These are phyloP conservation scores for Plasmopara halstedii DNA, from an alignment of 352 stramenopile species.

Conservation along the genomic window DNA sequence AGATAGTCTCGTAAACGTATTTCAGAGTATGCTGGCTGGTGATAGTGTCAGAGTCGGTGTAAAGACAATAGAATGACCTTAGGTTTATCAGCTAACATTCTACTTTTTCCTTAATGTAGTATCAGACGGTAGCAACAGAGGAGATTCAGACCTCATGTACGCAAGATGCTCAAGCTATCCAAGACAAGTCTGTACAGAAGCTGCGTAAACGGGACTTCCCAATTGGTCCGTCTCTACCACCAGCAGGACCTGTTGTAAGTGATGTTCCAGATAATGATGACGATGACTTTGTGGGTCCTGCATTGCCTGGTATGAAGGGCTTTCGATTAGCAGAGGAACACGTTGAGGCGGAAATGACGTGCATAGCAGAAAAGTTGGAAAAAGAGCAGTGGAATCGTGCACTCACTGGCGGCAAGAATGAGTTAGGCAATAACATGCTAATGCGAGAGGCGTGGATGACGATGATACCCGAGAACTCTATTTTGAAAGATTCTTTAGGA, in stretches of 20 bases:
- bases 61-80: background rate
- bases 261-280: constrained; percentile 19
- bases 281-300: constrained; percentile 55
- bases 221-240: constrained; percentile 49
- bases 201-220: constrained; percentile 18
- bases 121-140: background rate
- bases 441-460: constrained; percentile 79
- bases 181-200: constrained; percentile 7
- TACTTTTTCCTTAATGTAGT: background rate
- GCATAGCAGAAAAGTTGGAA: constrained; percentile 42
- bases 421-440: constrained; percentile 11
- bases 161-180: background rate
- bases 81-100: background rate
- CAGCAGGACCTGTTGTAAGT: background rate
- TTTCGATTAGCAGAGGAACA: constrained; percentile 61
- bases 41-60: constrained; percentile 1
- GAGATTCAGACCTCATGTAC: background rate
- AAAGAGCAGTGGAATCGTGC: constrained; percentile 56
- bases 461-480: constrained; percentile 70
- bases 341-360: constrained; percentile 67
- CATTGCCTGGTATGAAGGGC: constrained; percentile 68
- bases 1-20: constrained; percentile 40
- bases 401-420: constrained; percentile 14
- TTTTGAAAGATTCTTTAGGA: constrained; percentile 68
- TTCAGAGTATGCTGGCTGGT: constrained; percentile 38